A percentile compares a stretch with the other conserved stretches of the same genome.
phyloP scores from a whole-genome alignment of 1,139 yeast genomes.

The Groenewaldozyma sp. region DNA sequence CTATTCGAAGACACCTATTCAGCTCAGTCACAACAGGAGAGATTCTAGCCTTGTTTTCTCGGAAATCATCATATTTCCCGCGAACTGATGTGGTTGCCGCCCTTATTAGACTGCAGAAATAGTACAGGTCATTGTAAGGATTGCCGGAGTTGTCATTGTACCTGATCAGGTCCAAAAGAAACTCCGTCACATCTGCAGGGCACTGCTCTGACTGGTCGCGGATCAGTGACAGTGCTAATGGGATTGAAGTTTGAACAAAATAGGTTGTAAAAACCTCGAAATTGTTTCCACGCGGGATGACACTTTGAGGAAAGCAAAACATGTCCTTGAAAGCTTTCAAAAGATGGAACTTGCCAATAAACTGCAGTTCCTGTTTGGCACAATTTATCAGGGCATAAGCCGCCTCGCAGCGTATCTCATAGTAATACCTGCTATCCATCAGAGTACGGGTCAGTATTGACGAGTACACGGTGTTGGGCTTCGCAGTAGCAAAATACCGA shows the following conservation, averaged over 20 bases:
- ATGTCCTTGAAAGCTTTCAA: slow-evolving; percentile 58
- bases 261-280: slow-evolving; percentile 61
- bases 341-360: slow-evolving; percentile 66
- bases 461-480: slow-evolving; percentile 59
- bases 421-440: slow-evolving; percentile 77
- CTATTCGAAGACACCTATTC: slow-evolving; percentile 67
- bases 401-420: slow-evolving; percentile 84
- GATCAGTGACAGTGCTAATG: slow-evolving; percentile 50
- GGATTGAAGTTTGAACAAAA: slow-evolving; percentile 62
- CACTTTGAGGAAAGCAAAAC: slow-evolving; percentile 61
- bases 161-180: slow-evolving; percentile 62
- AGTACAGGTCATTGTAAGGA: slow-evolving; percentile 63
- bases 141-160: slow-evolving; percentile 84
- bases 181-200: slow-evolving; percentile 52
- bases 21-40: slow-evolving; percentile 49
- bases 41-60: slow-evolving; percentile 26
- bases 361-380: slow-evolving; percentile 52
- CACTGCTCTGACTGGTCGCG: slow-evolving; percentile 57
- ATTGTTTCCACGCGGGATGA: slow-evolving; percentile 71
- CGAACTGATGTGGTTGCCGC: slow-evolving; percentile 45
- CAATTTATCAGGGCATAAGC: slow-evolving; percentile 65
- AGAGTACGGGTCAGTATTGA: slow-evolving; percentile 71
- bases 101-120: slow-evolving; percentile 49
- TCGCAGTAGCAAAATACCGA: slow-evolving; percentile 55
- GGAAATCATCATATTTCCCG: slow-evolving; percentile 8